Percentiles rank a stretch among this genome's conserved stretches.
Conservation (phyloP, 2,329 filamentous ascomycete genomes). For the Truncatella angustata region DNA sequence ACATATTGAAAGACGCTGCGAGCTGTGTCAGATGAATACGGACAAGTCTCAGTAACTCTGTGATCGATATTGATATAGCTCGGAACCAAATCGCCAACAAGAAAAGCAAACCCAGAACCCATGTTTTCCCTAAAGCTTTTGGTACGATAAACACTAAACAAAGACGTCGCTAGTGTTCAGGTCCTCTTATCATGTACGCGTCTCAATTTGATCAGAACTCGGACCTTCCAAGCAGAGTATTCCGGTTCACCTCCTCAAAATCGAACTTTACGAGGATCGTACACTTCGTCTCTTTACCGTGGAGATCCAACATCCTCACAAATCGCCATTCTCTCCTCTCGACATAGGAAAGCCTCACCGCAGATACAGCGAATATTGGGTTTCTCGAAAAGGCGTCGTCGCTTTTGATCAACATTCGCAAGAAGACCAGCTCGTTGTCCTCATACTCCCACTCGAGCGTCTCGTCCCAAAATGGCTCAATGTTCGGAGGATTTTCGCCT, state of each 20-base stretch:
- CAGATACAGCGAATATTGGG: constrained; percentile 59
- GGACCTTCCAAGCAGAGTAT: background rate
- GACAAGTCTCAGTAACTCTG: no score
- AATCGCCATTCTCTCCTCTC: constrained; percentile 57
- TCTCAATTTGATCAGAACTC: background rate
- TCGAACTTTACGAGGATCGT: constrained; percentile 62
- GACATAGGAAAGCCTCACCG: constrained; percentile 58
- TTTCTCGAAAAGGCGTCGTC: constrained; percentile 63
- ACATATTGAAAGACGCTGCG: no score
- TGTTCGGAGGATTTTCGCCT: constrained; percentile 56
- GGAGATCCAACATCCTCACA: constrained; percentile 62
- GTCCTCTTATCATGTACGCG: no score
- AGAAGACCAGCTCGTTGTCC: constrained; percentile 63
- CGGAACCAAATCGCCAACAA: no score
- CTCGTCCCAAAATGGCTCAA: constrained; percentile 66
- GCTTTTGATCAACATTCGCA: constrained; percentile 65
- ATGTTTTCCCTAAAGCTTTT: no score
- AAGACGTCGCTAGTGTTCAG: no score
- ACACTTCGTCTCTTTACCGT: constrained; percentile 62
- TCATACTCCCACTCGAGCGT: constrained; percentile 66
- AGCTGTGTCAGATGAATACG: no score
- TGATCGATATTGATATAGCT: no score
- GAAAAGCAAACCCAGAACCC: no score
- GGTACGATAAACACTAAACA: no score
- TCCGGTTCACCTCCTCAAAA: constrained; percentile 37